A percentile compares a stretch with the other conserved stretches of the same genome.
Conservation (phyloP, 495 filamentous ascomycete species). For the Thermothielavioides terrestris region DNA sequence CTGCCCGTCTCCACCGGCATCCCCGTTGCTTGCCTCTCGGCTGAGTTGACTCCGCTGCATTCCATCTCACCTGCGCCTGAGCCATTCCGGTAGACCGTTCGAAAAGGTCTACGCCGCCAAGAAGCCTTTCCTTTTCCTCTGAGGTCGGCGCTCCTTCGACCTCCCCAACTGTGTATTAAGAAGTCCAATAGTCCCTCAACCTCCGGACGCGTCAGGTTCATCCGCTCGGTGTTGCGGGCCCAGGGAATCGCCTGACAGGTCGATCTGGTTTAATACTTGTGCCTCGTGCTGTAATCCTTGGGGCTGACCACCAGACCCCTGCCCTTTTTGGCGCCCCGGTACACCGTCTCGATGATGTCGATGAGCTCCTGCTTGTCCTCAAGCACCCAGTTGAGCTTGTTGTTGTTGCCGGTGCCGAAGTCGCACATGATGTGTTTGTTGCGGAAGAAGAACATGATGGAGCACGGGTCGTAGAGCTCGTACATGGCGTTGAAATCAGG, state of each 20-base stretch:
- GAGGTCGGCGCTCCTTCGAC: no score
- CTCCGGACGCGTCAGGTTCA: no score
- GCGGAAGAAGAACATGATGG: constrained; percentile 78
- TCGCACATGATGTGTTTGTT: constrained; percentile 99
- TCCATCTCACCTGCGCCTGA: no score
- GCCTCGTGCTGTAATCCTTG: constrained; percentile 84
- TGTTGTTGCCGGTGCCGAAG: constrained; percentile 97
- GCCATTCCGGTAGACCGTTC: no score
- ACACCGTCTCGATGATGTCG: constrained; percentile 97
- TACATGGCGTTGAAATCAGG: constrained; percentile 98
- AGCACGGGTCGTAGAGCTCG: constrained; percentile 64
- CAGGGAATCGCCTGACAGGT: neutral
- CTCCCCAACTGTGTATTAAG: no score
- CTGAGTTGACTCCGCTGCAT: no score
- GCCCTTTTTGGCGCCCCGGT: constrained; percentile 94
- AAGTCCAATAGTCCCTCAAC: no score
- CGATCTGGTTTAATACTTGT: constrained; percentile 51
- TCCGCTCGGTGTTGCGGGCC: no score
- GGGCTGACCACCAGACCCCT: constrained; percentile 92
- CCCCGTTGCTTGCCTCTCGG: no score
- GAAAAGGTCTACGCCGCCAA: no score
- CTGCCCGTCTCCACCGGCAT: no score
- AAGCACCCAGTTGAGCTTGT: constrained; percentile 88
- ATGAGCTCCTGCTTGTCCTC: constrained; percentile 99
- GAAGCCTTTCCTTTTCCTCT: no score